Conservation (phyloP, 2,329 filamentous ascomycete species). For the Cadophora gregata region DNA sequence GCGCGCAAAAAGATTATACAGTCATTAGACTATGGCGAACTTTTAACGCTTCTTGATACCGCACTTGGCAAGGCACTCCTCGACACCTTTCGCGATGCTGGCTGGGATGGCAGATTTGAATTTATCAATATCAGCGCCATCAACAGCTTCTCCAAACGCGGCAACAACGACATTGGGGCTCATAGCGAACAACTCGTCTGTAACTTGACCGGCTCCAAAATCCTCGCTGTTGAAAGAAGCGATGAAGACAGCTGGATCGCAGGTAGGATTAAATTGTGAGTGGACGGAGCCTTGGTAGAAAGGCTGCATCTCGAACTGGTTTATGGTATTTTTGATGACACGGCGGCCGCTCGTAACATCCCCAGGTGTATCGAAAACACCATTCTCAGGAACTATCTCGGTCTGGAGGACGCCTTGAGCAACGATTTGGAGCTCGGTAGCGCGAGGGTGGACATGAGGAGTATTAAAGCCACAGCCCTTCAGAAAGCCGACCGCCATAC, state of each 20-base stretch:
- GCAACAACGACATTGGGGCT: conserved; percentile 53
- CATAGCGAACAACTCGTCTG: conserved; percentile 57
- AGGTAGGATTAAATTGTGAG: conserved; percentile 62
- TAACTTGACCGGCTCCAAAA: conserved; percentile 56
- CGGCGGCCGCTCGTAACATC: conserved; percentile 48
- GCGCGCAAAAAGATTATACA: no score
- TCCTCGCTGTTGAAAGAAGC: conserved; percentile 57
- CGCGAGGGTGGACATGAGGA: conserved; percentile 61
- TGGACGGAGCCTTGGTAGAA: conserved; percentile 62
- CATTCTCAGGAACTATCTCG: conserved; percentile 60
- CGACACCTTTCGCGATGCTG: conserved; percentile 58
- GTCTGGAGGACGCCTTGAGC: conserved; percentile 55
- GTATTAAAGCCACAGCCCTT: conserved; percentile 62
- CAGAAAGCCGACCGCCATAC: conserved; percentile 58
- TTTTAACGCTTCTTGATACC: conserved; percentile 23
- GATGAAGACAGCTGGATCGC: conserved; percentile 56
- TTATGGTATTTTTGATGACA: conserved; percentile 49
- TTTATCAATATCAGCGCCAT: conserved; percentile 53
- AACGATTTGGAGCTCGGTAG: conserved; percentile 59
- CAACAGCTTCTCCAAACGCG: conserved; percentile 52
- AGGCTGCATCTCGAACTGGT: conserved; percentile 55
- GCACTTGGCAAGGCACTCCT: conserved; percentile 59
- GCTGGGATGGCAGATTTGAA: conserved; percentile 53
- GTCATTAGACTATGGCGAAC: not conserved
- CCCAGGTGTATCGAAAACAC: conserved; percentile 45